A percentile compares a stretch with the other conserved stretches of the same genome.
These are phyloP conservation scores for Aspergillus nanangensis DNA, from an alignment of 495 filamentous ascomycete species.

Conservation along the genomic window DNA sequence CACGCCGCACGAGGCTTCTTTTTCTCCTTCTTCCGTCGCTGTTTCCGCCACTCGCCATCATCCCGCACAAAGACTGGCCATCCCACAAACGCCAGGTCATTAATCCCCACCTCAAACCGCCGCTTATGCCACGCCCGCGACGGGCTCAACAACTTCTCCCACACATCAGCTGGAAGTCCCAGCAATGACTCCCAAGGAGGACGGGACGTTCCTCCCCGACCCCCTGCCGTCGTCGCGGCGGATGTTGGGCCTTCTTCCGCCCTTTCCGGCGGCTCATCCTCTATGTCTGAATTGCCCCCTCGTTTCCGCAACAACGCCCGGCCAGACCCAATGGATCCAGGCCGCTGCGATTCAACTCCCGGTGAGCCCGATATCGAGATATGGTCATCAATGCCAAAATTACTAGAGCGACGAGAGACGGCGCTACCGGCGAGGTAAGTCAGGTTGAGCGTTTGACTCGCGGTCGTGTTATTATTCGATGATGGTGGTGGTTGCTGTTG, in stretches of 20 bases:
- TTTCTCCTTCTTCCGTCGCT: slow-evolving; percentile 59
- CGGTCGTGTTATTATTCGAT: background rate
- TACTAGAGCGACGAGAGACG: slow-evolving; percentile 30
- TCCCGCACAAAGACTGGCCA: slow-evolving; percentile 83
- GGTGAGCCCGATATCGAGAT: slow-evolving; percentile 23
- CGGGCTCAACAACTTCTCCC: slow-evolving; percentile 82
- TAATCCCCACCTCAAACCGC: slow-evolving; percentile 80
- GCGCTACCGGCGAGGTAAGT: slow-evolving; percentile 18
- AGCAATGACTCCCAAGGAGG: slow-evolving; percentile 75
- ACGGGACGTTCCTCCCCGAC: slow-evolving; percentile 29
- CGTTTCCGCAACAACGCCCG: slow-evolving; percentile 35
- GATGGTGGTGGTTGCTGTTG: background rate
- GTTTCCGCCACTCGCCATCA: slow-evolving; percentile 84
- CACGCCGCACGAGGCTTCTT: slow-evolving; percentile 36
- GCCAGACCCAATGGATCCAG: slow-evolving; percentile 39
- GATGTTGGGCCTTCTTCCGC: slow-evolving; percentile 15
- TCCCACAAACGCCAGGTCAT: slow-evolving; percentile 79
- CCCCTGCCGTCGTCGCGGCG: slow-evolving; percentile 14
- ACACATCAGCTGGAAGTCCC: slow-evolving; percentile 68
- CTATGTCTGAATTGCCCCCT: slow-evolving; percentile 33
- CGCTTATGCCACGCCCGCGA: slow-evolving; percentile 76
- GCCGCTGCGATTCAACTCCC: slow-evolving; percentile 29
- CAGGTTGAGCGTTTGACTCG: slow-evolving; percentile 3
- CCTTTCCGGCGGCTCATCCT: slow-evolving; percentile 36
- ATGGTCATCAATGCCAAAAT: slow-evolving; percentile 36